Evolutionary conservation across 495 filamentous ascomycete species (phyloP).

Genomic region (Tricharina praecox): DNA sequence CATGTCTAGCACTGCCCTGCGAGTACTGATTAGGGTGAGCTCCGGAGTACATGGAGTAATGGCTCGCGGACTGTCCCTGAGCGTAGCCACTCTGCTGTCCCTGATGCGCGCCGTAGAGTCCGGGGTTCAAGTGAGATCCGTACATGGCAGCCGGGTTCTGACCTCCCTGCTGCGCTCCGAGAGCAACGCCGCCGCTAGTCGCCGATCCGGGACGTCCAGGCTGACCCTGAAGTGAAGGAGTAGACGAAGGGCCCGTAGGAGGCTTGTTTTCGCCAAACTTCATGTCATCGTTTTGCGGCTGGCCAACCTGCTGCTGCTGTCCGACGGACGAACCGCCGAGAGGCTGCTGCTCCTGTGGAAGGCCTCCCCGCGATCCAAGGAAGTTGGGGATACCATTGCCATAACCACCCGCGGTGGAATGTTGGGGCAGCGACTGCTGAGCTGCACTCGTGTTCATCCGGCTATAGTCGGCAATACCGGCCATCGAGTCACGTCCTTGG

Average conservation of each 20-base stretch:
- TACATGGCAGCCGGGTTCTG: slow-evolving; percentile 23
- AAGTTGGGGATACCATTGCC: slow-evolving; percentile 23
- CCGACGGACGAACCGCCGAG: slow-evolving; percentile 16
- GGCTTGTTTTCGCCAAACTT: slow-evolving; percentile 28
- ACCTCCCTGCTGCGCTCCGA: slow-evolving; percentile 21
- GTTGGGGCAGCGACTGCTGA: slow-evolving; percentile 25
- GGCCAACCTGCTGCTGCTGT: slow-evolving; percentile 23
- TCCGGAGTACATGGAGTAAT: slow-evolving; percentile 25
- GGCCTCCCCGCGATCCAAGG: slow-evolving; percentile 16
- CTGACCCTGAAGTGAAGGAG: slow-evolving; percentile 24
- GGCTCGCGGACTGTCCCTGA: slow-evolving; percentile 19
- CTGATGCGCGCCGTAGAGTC: slow-evolving; percentile 20
- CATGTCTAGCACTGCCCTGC: slow-evolving; percentile 14
- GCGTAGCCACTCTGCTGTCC: slow-evolving; percentile 17
- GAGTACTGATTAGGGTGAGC: slow-evolving; percentile 20
- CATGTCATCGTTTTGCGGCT: slow-evolving; percentile 23
- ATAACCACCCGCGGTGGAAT: slow-evolving; percentile 20
- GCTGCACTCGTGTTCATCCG: slow-evolving; percentile 21
- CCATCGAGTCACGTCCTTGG: slow-evolving; percentile 20
- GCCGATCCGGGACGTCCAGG: slow-evolving; percentile 25
- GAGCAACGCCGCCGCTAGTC: slow-evolving; percentile 21
- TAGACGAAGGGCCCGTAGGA: slow-evolving; percentile 25
- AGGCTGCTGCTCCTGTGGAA: slow-evolving; percentile 26
- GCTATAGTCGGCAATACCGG: slow-evolving; percentile 17
- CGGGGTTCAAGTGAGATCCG: slow-evolving; percentile 24